Conservation (phyloP, 2,329 filamentous ascomycete species). For the Stemphylium lycopersici region DNA sequence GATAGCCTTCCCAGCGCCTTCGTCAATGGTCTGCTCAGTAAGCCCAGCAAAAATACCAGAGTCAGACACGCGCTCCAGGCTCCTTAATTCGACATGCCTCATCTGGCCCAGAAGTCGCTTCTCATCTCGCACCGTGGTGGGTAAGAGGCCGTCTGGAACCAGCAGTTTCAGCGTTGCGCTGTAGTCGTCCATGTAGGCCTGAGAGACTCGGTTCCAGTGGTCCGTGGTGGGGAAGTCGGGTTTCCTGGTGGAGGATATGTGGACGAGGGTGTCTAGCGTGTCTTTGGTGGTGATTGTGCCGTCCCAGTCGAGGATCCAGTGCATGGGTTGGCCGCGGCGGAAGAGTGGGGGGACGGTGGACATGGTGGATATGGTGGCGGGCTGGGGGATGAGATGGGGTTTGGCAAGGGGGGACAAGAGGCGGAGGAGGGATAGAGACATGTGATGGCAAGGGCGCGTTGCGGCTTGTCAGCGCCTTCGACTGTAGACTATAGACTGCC, state of each 20-base stretch:
- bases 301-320: conserved; percentile 56
- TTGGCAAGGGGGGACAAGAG: neutral
- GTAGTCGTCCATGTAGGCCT: conserved; percentile 53
- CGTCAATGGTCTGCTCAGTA: conserved; percentile 36
- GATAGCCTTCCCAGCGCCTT: conserved; percentile 36
- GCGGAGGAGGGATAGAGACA: neutral
- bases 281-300: conserved; percentile 55
- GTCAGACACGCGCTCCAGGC: conserved; percentile 49
- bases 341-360: conserved; percentile 3
- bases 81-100: conserved; percentile 48
- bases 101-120: conserved; percentile 47
- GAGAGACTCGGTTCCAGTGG: conserved; percentile 49
- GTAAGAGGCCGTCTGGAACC: conserved; percentile 30
- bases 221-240: conserved; percentile 23
- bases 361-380: conserved; percentile 27
- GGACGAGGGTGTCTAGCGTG: conserved; percentile 52
- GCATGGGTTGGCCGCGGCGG: conserved; percentile 24
- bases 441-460: neutral
- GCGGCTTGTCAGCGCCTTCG: no score
- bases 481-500: no score
- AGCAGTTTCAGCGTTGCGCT: conserved; percentile 37
- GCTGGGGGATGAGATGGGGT: neutral
- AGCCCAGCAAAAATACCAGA: conserved; percentile 50
- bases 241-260: conserved; percentile 43
- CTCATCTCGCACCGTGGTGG: conserved; percentile 45